These are phyloP conservation scores for Hermanozyma aechmeae DNA, from an alignment of 805 yeast genomes.

Conservation along the genomic window DNA sequence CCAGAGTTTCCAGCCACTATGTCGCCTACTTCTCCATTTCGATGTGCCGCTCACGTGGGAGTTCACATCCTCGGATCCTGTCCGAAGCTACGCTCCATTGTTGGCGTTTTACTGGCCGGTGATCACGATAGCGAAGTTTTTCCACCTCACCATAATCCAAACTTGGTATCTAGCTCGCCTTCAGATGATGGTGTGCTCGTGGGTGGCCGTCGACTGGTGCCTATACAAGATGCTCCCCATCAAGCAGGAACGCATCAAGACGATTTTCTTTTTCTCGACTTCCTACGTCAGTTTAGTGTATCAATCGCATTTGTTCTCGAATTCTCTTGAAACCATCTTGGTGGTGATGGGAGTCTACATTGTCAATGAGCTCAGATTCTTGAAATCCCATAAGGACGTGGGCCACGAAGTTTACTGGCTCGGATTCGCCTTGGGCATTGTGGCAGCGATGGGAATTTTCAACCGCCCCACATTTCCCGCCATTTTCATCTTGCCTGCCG, in stretches of 20 bases:
- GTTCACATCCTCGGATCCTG: conserved; percentile 45
- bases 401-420: conserved; percentile 15
- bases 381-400: conserved; percentile 7
- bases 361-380: conserved; percentile 32
- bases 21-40: conserved; percentile 36
- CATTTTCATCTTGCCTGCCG: conserved; percentile 59
- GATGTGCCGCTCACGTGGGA: conserved; percentile 72
- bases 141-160: conserved; percentile 28
- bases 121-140: conserved; percentile 19
- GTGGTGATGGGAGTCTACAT: conserved; percentile 42
- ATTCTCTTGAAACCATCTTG: conserved; percentile 64
- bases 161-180: conserved; percentile 48
- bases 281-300: conserved; percentile 67
- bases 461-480: conserved; percentile 79
- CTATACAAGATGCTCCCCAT: conserved; percentile 40
- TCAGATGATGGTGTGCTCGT: conserved; percentile 30
- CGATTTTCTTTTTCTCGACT: conserved; percentile 41
- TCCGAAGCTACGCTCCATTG: conserved; percentile 65
- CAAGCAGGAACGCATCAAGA: conserved; percentile 40
- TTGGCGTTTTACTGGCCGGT: conserved; percentile 65
- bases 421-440: conserved; percentile 24
- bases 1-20: conserved; percentile 75
- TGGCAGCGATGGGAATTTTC: conserved; percentile 62
- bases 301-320: conserved; percentile 87
- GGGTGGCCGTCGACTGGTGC: conserved; percentile 31